phyloP scores from a whole-genome alignment of 208 protist genomes.

The Perkinsela sp. region DNA sequence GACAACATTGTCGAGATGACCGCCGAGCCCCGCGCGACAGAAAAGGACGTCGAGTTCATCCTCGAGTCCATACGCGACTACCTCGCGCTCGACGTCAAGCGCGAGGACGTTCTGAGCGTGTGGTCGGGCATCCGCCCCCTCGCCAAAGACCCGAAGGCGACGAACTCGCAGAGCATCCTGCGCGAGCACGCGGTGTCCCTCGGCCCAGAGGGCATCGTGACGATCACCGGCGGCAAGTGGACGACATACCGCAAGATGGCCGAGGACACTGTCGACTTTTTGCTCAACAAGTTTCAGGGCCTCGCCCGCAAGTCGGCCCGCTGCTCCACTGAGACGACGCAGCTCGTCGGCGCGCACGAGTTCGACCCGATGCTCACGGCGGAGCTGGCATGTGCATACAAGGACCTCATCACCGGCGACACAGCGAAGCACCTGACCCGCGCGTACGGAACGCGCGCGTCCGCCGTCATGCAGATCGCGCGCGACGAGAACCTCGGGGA shows the following conservation, averaged over 20 bases:
- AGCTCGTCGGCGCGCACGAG: conserved; percentile 33
- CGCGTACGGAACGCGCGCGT: conserved; percentile 11
- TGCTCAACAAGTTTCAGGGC: conserved; percentile 14
- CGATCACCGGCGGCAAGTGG: conserved; percentile 76
- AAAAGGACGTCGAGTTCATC: conserved; percentile 54
- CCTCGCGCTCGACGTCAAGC: conserved; percentile 24
- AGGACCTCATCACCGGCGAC: conserved; percentile 7
- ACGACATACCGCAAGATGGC: conserved; percentile 79
- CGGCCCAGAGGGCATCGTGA: conserved; percentile 20
- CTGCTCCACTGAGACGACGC: conserved; percentile 35
- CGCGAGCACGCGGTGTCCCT: conserved; percentile 65
- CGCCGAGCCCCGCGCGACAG: conserved; percentile 16
- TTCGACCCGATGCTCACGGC: conserved; percentile 3
- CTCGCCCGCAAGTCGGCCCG: conserved; percentile 8
- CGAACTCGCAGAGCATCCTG: conserved; percentile 37
- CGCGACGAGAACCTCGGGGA: conserved; percentile 10
- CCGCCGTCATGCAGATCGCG: conserved; percentile 12
- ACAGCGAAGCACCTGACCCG: conserved; percentile 9
- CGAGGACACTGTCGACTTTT: conserved; percentile 48
- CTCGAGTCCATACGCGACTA: conserved; percentile 18
- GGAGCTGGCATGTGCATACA: conserved; percentile 2
- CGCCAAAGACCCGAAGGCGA: conserved; percentile 9
- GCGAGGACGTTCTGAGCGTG: conserved; percentile 23
- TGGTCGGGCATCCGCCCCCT: conserved; percentile 62
- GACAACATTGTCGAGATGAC: conserved; percentile 32